phyloP scores from a whole-genome alignment of 2,329 filamentous ascomycete species.

The Lasiodiplodia sp. region DNA sequence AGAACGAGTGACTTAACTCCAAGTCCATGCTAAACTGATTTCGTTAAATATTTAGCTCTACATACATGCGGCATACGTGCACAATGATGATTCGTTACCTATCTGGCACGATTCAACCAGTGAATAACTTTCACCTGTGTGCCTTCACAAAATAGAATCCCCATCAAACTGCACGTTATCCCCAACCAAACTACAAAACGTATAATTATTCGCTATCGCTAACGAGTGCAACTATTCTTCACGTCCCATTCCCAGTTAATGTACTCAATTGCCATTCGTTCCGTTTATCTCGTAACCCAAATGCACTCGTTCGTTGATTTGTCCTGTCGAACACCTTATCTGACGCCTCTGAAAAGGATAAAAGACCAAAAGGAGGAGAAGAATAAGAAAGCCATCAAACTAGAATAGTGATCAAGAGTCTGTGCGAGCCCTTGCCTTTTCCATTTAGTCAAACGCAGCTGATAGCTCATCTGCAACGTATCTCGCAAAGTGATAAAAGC shows the following conservation, averaged over 20 bases:
- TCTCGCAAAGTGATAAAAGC: background rate
- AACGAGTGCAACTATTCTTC: background rate
- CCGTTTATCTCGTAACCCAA: background rate
- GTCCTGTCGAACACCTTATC: background rate
- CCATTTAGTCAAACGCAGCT: background rate
- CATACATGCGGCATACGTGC: too few relatives aligned
- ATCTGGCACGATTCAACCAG: too few relatives aligned
- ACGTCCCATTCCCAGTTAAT: background rate
- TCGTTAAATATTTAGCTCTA: too few relatives aligned
- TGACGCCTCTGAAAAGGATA: background rate
- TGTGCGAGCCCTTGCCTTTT: background rate
- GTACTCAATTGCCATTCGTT: background rate
- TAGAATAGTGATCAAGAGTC: background rate
- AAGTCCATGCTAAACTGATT: background rate
- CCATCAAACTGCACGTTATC: background rate
- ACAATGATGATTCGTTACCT: background rate
- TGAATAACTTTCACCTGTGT: too few relatives aligned
- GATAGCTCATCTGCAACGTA: background rate
- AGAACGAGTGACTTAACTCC: background rate
- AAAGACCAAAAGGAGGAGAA: background rate
- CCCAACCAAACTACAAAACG: background rate
- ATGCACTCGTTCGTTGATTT: background rate
- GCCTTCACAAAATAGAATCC: too few relatives aligned
- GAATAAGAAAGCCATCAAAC: background rate
- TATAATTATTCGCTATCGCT: background rate